Conservation (phyloP, 192 early-diverging fungal species). For the Diversispora eburnea region DNA sequence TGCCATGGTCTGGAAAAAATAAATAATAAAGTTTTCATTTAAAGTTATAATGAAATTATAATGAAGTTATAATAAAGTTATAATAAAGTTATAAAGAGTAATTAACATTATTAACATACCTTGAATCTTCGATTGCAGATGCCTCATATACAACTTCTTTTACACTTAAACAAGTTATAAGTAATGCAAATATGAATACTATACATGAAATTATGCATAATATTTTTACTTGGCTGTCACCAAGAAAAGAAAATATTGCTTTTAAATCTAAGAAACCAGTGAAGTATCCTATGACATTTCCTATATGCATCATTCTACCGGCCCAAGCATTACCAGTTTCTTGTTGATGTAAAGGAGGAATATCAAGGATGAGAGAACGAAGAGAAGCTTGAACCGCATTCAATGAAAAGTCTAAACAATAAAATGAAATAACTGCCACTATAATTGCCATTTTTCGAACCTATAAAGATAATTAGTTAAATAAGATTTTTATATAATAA, state of each 20-base stretch:
- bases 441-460: constrained; percentile 51
- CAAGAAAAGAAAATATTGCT: constrained; percentile 60
- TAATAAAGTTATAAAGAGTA: neutral
- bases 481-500: neutral
- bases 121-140: constrained; percentile 36
- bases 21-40: neutral
- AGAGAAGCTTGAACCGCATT: constrained; percentile 83
- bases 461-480: constrained; percentile 19
- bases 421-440: constrained; percentile 80
- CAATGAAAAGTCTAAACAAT: constrained; percentile 89
- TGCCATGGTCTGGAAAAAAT: constrained; percentile 39
- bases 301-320: constrained; percentile 77
- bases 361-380: constrained; percentile 85
- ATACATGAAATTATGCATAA: constrained; percentile 72
- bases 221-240: constrained; percentile 73
- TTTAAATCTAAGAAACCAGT: constrained; percentile 77
- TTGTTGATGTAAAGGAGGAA: constrained; percentile 74
- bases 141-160: constrained; percentile 44
- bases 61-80: neutral
- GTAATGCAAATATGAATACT: constrained; percentile 53
- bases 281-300: constrained; percentile 83
- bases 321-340: constrained; percentile 82
- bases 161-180: constrained; percentile 64
- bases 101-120: neutral
- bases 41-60: neutral